These are phyloP conservation scores for Neurospora sp. DNA, from an alignment of 2,329 filamentous ascomycete genomes.

Conservation along the genomic window DNA sequence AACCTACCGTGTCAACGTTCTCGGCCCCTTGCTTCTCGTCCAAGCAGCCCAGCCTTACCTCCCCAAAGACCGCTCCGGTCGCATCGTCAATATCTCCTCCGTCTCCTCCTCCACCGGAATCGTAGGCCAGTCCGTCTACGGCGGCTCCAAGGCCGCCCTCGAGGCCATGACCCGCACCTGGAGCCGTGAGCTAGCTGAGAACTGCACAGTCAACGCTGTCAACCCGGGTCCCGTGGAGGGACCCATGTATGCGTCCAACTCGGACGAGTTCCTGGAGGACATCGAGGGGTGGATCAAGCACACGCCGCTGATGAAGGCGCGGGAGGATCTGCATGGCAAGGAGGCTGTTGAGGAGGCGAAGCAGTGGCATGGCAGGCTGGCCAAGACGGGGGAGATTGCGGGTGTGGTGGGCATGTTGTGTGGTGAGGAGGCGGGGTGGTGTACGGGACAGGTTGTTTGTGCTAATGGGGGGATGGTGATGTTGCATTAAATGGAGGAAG, in stretches of 20 bases:
- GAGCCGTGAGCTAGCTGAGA: slow-evolving; percentile 44
- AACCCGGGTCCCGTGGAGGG: slow-evolving; percentile 47
- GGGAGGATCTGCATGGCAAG: slow-evolving; percentile 51
- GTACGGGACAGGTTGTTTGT: slow-evolving; percentile 69
- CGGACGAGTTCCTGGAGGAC: slow-evolving; percentile 30
- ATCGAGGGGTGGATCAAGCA: slow-evolving; percentile 35
- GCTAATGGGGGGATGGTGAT: slow-evolving; percentile 65
- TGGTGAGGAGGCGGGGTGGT: slow-evolving; percentile 61
- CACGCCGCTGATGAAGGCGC: slow-evolving; percentile 52
- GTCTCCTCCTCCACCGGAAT: slow-evolving; percentile 44
- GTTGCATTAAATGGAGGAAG: slow-evolving; percentile 16
- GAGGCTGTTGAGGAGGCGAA: slow-evolving; percentile 50
- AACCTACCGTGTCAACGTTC: slow-evolving; percentile 72
- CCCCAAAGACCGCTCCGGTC: slow-evolving; percentile 52
- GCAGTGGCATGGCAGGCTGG: slow-evolving; percentile 47
- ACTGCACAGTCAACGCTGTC: slow-evolving; percentile 45
- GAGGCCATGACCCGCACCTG: slow-evolving; percentile 51
- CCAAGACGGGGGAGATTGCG: slow-evolving; percentile 60
- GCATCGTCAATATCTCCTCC: slow-evolving; percentile 46
- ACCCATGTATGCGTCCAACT: slow-evolving; percentile 39
- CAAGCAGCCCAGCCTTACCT: slow-evolving; percentile 64
- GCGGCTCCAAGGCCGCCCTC: slow-evolving; percentile 46
- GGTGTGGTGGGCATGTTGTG: slow-evolving; percentile 71
- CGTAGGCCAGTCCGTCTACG: slow-evolving; percentile 45
- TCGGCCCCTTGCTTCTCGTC: slow-evolving; percentile 67